Percentiles rank a stretch among this genome's conserved stretches.
phyloP scores from a whole-genome alignment of 495 filamentous ascomycete genomes.

The Penicillium cataractarum region DNA sequence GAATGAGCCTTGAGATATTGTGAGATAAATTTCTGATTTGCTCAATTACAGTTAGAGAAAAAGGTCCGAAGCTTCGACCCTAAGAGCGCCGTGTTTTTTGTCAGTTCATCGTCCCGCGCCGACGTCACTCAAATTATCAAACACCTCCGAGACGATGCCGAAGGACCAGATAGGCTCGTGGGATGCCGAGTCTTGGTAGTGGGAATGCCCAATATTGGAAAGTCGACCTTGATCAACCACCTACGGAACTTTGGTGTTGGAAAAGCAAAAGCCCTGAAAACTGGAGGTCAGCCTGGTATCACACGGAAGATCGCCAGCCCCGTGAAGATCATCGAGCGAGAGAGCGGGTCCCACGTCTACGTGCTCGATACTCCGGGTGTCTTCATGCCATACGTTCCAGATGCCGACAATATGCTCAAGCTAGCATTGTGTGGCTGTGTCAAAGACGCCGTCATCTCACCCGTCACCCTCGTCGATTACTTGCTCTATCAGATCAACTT shows the following conservation, averaged over 20 bases:
- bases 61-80: conserved; percentile 61
- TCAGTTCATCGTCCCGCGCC: conserved; percentile 51
- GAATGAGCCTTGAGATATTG: not conserved
- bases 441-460: conserved; percentile 80
- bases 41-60: conserved; percentile 37
- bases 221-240: conserved; percentile 88
- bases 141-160: conserved; percentile 54
- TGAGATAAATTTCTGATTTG: not conserved
- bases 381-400: conserved; percentile 87
- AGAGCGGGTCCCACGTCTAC: conserved; percentile 59
- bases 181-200: conserved; percentile 84
- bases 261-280: conserved; percentile 76
- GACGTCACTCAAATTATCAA: conserved; percentile 59
- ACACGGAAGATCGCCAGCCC: conserved; percentile 82
- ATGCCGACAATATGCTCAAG: conserved; percentile 88
- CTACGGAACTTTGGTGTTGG: conserved; percentile 70
- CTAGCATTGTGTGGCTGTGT: conserved; percentile 87
- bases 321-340: conserved; percentile 74
- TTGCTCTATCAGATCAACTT: conserved; percentile 82
- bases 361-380: conserved; percentile 81
- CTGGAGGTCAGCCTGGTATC: conserved; percentile 85
- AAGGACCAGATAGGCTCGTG: conserved; percentile 54
- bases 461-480: conserved; percentile 82
- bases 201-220: conserved; percentile 94
- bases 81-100: conserved; percentile 66